Conservation (phyloP, 2,329 filamentous ascomycete genomes). For the Dactylella cylindrospora region DNA sequence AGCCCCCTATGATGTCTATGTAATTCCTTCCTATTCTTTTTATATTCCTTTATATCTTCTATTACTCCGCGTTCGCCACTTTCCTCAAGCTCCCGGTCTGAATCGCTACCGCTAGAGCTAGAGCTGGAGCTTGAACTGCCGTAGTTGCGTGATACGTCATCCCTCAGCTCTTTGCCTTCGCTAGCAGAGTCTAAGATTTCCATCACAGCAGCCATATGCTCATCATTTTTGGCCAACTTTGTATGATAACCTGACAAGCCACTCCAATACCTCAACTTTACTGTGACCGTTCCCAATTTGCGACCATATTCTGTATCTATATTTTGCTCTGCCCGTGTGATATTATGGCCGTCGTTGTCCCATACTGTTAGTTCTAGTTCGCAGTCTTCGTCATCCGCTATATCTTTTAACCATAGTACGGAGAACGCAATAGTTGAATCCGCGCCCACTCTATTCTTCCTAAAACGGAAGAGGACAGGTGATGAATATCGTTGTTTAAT, state of each 20-base stretch:
- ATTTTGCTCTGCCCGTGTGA: slow-evolving; percentile 59
- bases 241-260: slow-evolving; percentile 64
- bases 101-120: slow-evolving; percentile 45
- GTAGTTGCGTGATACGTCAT: slow-evolving; percentile 54
- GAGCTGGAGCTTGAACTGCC: slow-evolving; percentile 48
- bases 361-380: slow-evolving; percentile 65
- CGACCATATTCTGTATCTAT: slow-evolving; percentile 59
- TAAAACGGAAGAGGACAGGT: slow-evolving; percentile 61
- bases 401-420: slow-evolving; percentile 69
- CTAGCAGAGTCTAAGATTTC: slow-evolving; percentile 62
- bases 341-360: slow-evolving; percentile 60
- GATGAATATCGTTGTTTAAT: slow-evolving; percentile 65
- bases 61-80: slow-evolving; percentile 55
- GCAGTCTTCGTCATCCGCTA: slow-evolving; percentile 66
- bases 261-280: slow-evolving; percentile 63
- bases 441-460: slow-evolving; percentile 58
- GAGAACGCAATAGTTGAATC: slow-evolving; percentile 64
- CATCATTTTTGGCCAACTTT: slow-evolving; percentile 57
- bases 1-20: slow-evolving; percentile 68
- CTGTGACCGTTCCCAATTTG: slow-evolving; percentile 61
- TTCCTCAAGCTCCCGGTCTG: slow-evolving; percentile 34
- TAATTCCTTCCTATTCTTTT: slow-evolving; percentile 61
- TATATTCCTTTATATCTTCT: slow-evolving; percentile 63
- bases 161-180: slow-evolving; percentile 48
- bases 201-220: slow-evolving; percentile 62